Evolutionary conservation across 352 stramenopile species (phyloP).

Genomic region (Phytopythium kandeliae): DNA sequence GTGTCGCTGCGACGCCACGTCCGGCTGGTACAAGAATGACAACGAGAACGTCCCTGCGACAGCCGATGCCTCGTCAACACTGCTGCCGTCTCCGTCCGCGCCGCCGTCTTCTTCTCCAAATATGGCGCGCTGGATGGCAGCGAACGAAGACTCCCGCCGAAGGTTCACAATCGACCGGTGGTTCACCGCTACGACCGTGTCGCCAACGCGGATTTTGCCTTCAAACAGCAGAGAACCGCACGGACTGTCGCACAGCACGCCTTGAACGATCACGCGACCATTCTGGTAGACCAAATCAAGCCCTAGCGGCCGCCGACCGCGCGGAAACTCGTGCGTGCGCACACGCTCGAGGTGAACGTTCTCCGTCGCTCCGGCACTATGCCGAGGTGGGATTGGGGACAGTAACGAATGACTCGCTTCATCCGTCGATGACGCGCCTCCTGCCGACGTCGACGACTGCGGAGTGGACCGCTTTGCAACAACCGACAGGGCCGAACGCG

Average conservation of each 20-base stretch:
- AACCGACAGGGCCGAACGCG: constrained; percentile 61
- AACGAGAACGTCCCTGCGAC: constrained; percentile 38
- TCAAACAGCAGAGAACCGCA: constrained; percentile 58
- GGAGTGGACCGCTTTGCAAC: constrained; percentile 37
- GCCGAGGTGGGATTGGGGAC: not conserved
- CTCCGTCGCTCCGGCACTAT: not conserved
- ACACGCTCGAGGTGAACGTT: constrained; percentile 40
- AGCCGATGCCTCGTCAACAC: constrained; percentile 7
- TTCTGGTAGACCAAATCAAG: constrained; percentile 81
- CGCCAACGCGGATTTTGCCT: constrained; percentile 68
- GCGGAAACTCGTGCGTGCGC: constrained; percentile 52
- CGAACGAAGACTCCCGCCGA: constrained; percentile 70
- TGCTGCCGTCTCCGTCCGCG: constrained; percentile 6
- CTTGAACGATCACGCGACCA: constrained; percentile 71
- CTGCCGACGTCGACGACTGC: constrained; percentile 1
- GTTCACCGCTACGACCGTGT: constrained; percentile 74
- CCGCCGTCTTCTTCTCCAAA: constrained; percentile 18
- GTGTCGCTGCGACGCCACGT: constrained; percentile 2
- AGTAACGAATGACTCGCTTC: not conserved
- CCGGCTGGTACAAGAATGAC: constrained; percentile 65
- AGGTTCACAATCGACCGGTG: constrained; percentile 78
- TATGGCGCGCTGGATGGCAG: constrained; percentile 65
- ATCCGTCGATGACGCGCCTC: not conserved
- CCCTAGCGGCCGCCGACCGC: constrained; percentile 42
- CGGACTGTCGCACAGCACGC: constrained; percentile 56